Conservation (phyloP, 208 protist genomes). For the Leishmania guyanensis region DNA sequence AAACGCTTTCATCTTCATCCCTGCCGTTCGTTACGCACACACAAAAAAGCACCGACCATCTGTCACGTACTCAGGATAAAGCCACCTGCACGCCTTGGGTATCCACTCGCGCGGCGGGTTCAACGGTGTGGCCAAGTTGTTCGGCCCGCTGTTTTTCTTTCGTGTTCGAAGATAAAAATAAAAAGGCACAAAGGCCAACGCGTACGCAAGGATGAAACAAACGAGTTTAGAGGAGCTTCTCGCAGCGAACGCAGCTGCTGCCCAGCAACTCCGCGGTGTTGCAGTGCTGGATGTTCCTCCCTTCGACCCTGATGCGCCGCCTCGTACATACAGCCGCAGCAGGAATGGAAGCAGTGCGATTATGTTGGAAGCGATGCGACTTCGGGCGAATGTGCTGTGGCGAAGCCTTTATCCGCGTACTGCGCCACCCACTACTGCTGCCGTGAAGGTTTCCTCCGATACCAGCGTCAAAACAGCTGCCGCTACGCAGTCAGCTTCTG, state of each 20-base stretch:
- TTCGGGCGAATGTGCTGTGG: conserved; percentile 45
- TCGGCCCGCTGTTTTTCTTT: background rate
- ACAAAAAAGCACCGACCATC: background rate
- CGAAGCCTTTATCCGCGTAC: conserved; percentile 45
- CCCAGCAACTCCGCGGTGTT: conserved; percentile 46
- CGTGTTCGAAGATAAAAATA: background rate
- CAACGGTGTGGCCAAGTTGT: background rate
- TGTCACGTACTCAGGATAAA: background rate
- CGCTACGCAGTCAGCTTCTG: background rate
- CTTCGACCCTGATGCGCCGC: conserved; percentile 15
- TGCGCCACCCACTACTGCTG: conserved; percentile 17
- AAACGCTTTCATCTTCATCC: background rate
- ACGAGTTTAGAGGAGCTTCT: conserved; percentile 28
- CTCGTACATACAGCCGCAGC: background rate
- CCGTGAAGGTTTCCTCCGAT: background rate
- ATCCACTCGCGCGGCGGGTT: background rate
- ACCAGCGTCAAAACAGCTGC: background rate
- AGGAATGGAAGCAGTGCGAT: background rate
- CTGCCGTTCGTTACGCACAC: background rate
- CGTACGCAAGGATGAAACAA: background rate
- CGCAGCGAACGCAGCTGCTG: conserved; percentile 36
- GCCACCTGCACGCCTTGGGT: background rate
- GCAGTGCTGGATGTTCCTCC: conserved; percentile 21
- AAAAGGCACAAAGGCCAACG: background rate
- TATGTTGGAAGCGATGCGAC: conserved; percentile 20